These are phyloP conservation scores for Bacidia rubella DNA, from an alignment of 495 filamentous ascomycete species.

Conservation along the genomic window DNA sequence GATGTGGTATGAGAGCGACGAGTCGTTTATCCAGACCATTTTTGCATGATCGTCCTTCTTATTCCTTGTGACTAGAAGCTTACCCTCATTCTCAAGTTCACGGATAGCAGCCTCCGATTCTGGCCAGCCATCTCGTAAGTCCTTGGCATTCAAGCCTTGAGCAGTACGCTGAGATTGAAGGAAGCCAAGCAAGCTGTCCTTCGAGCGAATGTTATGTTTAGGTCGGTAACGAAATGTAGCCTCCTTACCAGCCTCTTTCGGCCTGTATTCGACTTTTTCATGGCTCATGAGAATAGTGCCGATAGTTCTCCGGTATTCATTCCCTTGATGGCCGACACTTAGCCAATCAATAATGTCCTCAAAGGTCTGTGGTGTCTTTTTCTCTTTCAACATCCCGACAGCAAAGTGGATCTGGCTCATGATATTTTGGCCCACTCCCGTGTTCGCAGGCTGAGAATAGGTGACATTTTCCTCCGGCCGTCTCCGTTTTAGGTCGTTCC, in stretches of 20 bases:
- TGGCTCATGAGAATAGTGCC: constrained; percentile 39
- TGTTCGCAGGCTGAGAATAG: constrained; percentile 66
- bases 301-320: constrained; percentile 33
- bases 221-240: constrained; percentile 71
- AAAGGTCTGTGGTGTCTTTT: constrained; percentile 56
- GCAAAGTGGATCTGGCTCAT: constrained; percentile 76
- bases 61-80: constrained; percentile 70
- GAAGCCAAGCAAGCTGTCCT: constrained; percentile 60
- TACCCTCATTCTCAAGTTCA: constrained; percentile 61
- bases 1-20: constrained; percentile 57
- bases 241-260: constrained; percentile 40
- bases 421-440: constrained; percentile 63
- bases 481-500: constrained; percentile 42
- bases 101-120: constrained; percentile 65
- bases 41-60: constrained; percentile 83
- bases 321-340: constrained; percentile 41
- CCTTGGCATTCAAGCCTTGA: constrained; percentile 65
- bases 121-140: constrained; percentile 90
- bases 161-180: constrained; percentile 73
- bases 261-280: constrained; percentile 57
- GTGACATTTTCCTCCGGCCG: constrained; percentile 43
- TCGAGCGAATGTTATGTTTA: constrained; percentile 59
- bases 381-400: constrained; percentile 65
- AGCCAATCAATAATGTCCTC: constrained; percentile 65
- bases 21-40: constrained; percentile 81